Conservation (phyloP, 495 filamentous ascomycete species). For the Thozetella sp. region DNA sequence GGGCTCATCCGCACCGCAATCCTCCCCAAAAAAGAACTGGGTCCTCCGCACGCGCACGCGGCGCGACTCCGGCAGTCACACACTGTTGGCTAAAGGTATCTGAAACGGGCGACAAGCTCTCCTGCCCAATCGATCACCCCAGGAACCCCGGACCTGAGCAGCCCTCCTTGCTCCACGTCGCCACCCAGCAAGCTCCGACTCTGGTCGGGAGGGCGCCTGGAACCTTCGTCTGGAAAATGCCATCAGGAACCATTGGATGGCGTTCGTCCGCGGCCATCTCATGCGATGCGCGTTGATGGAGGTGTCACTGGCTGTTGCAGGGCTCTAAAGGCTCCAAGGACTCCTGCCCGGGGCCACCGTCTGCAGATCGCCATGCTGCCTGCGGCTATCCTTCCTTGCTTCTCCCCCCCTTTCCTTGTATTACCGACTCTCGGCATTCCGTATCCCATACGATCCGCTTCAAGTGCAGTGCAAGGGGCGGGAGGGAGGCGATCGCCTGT, state of each 20-base stretch:
- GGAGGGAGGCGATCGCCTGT: background rate
- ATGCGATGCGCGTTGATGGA: slow-evolving; percentile 2
- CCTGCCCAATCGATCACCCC: background rate
- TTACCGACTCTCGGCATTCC: too few relatives aligned
- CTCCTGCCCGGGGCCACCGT: background rate
- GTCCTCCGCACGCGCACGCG: too few relatives aligned
- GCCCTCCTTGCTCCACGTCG: background rate
- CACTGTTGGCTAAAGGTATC: background rate
- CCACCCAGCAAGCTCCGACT: background rate
- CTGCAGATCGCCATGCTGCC: background rate
- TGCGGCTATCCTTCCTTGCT: too few relatives aligned
- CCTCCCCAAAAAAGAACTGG: too few relatives aligned
- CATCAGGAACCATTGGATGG: background rate
- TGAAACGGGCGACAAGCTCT: background rate
- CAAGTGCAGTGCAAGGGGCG: too few relatives aligned
- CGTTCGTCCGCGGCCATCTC: background rate
- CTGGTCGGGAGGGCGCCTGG: background rate
- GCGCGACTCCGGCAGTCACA: background rate
- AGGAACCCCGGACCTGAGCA: background rate
- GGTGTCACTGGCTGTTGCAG: background rate
- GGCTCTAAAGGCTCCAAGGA: too few relatives aligned
- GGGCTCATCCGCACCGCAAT: too few relatives aligned
- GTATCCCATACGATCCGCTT: too few relatives aligned
- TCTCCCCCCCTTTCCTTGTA: too few relatives aligned
- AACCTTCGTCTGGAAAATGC: slow-evolving; percentile 2